Evolutionary conservation across 2,329 filamentous ascomycete genomes (phyloP).

Genomic region (Xylariaceae sp.): DNA sequence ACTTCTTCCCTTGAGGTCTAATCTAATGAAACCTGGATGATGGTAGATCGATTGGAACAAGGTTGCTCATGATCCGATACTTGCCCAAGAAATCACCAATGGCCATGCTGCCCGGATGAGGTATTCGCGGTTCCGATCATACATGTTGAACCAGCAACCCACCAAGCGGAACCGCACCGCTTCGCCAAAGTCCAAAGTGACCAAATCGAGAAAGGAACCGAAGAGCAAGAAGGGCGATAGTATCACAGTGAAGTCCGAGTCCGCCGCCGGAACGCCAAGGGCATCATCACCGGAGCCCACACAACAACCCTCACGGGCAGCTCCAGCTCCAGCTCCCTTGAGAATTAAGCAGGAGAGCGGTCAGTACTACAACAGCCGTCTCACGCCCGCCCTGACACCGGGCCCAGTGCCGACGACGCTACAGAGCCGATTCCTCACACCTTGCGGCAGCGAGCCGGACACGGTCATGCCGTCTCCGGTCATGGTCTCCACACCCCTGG

Average conservation of each 20-base stretch:
- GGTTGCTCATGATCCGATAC: slow-evolving; percentile 50
- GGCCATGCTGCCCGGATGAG: slow-evolving; percentile 58
- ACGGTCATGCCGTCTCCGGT: slow-evolving; percentile 27
- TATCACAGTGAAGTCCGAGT: slow-evolving; percentile 40
- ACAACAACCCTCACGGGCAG: slow-evolving; percentile 13
- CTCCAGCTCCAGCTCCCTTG: no score
- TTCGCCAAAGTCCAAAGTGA: slow-evolving; percentile 37
- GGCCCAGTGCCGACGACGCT: slow-evolving; percentile 33
- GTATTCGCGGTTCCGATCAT: slow-evolving; percentile 47
- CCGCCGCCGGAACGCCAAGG: slow-evolving; percentile 18
- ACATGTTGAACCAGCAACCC: slow-evolving; percentile 44
- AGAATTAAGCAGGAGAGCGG: slow-evolving; percentile 37
- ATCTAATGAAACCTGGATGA: slow-evolving; percentile 19
- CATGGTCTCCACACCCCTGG: slow-evolving; percentile 30
- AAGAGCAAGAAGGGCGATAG: slow-evolving; percentile 35
- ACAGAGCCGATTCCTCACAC: slow-evolving; percentile 41
- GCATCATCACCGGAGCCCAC: slow-evolving; percentile 14
- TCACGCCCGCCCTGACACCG: slow-evolving; percentile 24
- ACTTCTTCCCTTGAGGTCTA: no score
- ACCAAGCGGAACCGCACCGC: slow-evolving; percentile 40
- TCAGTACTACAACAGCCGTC: slow-evolving; percentile 28
- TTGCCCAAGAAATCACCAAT: slow-evolving; percentile 51
- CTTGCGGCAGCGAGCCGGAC: slow-evolving; percentile 49
- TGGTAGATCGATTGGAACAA: slow-evolving; percentile 53
- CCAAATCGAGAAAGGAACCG: slow-evolving; percentile 41